Evolutionary conservation across 495 filamentous ascomycete genomes (phyloP).

Genomic region (Saxophila tyrrhenica): DNA sequence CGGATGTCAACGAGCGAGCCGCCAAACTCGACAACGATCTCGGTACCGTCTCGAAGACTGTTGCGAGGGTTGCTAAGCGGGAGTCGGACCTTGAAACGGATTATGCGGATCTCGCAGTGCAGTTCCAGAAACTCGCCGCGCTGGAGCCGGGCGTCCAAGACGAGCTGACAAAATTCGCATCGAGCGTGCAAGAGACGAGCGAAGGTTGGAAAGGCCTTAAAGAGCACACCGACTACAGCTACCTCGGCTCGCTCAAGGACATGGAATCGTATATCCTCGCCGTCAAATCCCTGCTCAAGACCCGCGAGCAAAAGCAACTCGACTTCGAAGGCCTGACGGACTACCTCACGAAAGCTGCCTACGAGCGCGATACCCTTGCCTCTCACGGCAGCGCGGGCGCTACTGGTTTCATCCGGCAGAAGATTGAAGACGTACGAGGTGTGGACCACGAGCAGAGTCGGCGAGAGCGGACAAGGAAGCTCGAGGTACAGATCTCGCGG

Average conservation of each 20-base stretch:
- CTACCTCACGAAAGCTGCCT: conserved; percentile 79
- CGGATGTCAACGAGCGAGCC: conserved; percentile 84
- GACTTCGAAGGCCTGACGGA: conserved; percentile 94
- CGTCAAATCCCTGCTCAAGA: conserved; percentile 77
- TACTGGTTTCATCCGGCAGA: conserved; percentile 81
- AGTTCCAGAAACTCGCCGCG: conserved; percentile 83
- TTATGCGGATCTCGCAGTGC: conserved; percentile 75
- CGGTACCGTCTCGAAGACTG: conserved; percentile 82
- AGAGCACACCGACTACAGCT: conserved; percentile 92
- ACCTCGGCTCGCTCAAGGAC: conserved; percentile 78
- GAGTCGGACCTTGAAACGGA: conserved; percentile 84
- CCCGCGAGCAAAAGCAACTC: conserved; percentile 92
- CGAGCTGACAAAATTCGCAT: conserved; percentile 71
- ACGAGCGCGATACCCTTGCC: conserved; percentile 79
- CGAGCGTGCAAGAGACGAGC: conserved; percentile 71
- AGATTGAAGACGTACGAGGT: conserved; percentile 92
- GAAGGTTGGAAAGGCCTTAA: conserved; percentile 62
- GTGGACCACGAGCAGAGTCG: conserved; percentile 91
- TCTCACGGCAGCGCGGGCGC: conserved; percentile 50
- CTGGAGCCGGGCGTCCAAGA: conserved; percentile 82
- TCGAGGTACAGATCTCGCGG: conserved; percentile 84
- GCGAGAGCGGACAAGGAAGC: conserved; percentile 72
- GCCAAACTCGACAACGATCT: conserved; percentile 95
- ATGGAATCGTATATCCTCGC: conserved; percentile 85
- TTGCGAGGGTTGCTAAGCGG: conserved; percentile 75